Base-by-base conservation (phyloP, 495 filamentous ascomycete species). In the Delitschia confertaspora region DNA sequence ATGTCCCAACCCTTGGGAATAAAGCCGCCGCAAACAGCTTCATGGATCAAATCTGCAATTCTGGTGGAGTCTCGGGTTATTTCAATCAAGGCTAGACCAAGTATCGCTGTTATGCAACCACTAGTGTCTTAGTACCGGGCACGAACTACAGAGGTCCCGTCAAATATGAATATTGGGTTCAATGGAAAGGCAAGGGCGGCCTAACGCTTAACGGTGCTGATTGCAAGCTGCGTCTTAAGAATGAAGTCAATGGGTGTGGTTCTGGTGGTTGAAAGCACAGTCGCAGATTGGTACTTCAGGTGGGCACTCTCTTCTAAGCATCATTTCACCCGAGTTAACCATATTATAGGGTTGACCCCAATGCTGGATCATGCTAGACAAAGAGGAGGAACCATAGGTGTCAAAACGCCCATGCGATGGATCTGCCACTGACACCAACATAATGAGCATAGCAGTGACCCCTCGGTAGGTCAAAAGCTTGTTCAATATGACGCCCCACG, bases 201-300 rank as follows among this genome's bases (percentile, higher is more conserved):
- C 22, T 39, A 23, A 6, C 36, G 19, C 36, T 39, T 23, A 39
- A 39, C 13, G 36, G 27, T 18, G 36, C 11, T 8, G 36, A 39
- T 14, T 39, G 36, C 36, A 39, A 39, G 36, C 22, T 39, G 19
- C 36, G 36, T 13, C 22, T 39, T n/a, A 39, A 39, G 36, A 23
- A 39, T 11, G 36, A 39, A 23, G 27, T 39, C 36, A 39, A 18
- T 26, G 22, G 18, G 4, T 39, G 36, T 16, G 14, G 6, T 11
- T 7, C n/a, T 16, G 36, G 36, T 7, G 36, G 36, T n/a, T 13
- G 22, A 26, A n/a, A 39, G 13, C 19, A 24, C 19, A 7, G 14
- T 11, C 9, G 22, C 7, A 13, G 8, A 26, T 10, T 39, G 36
- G 36, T 11, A 10, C 11, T 39, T 39, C 36, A 39, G 14, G 36